These are phyloP conservation scores for Plectosphaerella cucumerina DNA, from an alignment of 2,329 filamentous ascomycete species.

Conservation along the genomic window DNA sequence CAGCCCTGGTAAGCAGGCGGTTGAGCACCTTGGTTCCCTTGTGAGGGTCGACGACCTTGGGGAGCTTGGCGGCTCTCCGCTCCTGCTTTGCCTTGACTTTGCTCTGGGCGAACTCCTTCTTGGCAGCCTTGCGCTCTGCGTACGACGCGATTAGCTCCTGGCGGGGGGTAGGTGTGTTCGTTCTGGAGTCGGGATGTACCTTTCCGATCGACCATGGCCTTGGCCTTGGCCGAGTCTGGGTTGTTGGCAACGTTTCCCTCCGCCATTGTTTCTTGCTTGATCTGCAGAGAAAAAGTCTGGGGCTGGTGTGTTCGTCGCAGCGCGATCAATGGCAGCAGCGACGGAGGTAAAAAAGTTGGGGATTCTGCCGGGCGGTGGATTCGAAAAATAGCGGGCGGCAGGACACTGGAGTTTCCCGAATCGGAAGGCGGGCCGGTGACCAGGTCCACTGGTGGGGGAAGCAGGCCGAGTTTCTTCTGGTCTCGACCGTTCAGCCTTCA, in stretches of 20 bases:
- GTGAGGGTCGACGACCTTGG: slow-evolving; percentile 15
- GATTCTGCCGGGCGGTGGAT: slow-evolving; percentile 27
- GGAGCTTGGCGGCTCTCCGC: slow-evolving; percentile 18
- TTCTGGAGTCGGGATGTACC: slow-evolving; percentile 1
- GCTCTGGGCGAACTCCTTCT: slow-evolving; percentile 12
- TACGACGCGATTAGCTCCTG: slow-evolving; percentile 26
- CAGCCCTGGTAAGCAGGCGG: slow-evolving; percentile 31
- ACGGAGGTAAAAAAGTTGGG: slow-evolving; percentile 8
- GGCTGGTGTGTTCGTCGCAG: not conserved
- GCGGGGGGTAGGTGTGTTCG: not conserved
- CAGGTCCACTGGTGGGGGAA: too few relatives aligned
- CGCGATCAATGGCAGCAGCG: not conserved
- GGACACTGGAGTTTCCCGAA: too few relatives aligned
- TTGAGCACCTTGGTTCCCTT: slow-evolving; percentile 34
- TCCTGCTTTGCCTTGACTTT: slow-evolving; percentile 20
- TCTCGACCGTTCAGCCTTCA: too few relatives aligned
- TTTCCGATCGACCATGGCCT: slow-evolving; percentile 4
- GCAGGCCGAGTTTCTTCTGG: too few relatives aligned
- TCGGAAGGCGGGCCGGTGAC: too few relatives aligned
- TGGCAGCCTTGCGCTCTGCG: slow-evolving; percentile 25
- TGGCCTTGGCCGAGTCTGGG: not conserved
- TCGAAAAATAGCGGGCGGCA: too few relatives aligned
- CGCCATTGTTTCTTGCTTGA: not conserved
- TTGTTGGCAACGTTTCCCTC: not conserved
- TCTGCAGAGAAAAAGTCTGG: not conserved